Evolutionary conservation across 1,139 yeast species (phyloP).

Genomic region (Kluyveromyces sp.): DNA sequence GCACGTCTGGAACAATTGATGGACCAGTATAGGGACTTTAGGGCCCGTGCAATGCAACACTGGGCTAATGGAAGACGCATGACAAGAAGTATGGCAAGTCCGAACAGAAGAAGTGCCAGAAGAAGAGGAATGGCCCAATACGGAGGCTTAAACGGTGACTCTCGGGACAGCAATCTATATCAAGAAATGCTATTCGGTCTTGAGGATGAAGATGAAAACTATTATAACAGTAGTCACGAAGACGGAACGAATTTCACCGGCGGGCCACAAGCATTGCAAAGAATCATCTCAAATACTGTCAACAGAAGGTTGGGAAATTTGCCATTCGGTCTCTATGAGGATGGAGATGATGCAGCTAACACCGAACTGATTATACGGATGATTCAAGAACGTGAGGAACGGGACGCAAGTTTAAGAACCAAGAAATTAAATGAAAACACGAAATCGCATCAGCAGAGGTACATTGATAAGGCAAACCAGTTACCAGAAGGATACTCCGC

Average conservation of each 20-base stretch:
- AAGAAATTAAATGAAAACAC: conserved; percentile 30
- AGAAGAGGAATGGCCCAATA: not conserved
- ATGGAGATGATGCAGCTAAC: conserved; percentile 26
- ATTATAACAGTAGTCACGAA: not conserved
- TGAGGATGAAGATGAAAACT: conserved; percentile 4
- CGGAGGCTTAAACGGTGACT: conserved; percentile 1
- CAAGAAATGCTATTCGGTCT: conserved; percentile 1
- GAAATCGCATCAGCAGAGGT: conserved; percentile 19
- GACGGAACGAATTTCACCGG: not conserved
- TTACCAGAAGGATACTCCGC: conserved; percentile 23
- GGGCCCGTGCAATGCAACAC: conserved; percentile 14
- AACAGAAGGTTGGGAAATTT: conserved; percentile 2
- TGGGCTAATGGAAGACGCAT: conserved; percentile 15
- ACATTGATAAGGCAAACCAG: conserved; percentile 13
- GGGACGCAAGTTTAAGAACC: conserved; percentile 30
- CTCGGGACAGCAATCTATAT: not conserved
- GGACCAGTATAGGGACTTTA: conserved; percentile 17
- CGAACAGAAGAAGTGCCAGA: conserved; percentile 4
- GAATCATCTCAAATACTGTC: conserved; percentile 1
- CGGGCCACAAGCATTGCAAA: not conserved
- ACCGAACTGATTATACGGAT: conserved; percentile 30
- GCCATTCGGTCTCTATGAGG: conserved; percentile 10
- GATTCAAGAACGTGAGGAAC: conserved; percentile 32
- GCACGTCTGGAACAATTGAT: conserved; percentile 12
- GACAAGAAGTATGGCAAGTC: conserved; percentile 3